Base-by-base conservation (phyloP, 805 yeast species). In the Hanseniaspora nectarophila region DNA sequence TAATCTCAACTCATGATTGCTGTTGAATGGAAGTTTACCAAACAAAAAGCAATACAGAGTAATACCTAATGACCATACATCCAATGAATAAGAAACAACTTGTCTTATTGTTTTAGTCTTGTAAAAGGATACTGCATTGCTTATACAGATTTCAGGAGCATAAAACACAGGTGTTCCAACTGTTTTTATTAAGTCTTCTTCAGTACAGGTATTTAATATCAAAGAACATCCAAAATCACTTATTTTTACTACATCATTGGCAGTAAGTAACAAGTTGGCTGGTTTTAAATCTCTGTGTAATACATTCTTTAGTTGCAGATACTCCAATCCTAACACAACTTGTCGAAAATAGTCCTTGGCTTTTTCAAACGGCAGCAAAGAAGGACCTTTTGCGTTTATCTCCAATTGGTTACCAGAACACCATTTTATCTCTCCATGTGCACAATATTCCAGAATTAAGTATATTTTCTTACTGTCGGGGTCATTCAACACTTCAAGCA, bases 91-190 rank as follows among this genome's bases (percentile, higher is more conserved):
- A 50, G 85, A 82, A 39, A 90, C 82, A 51, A 73, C 77, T 16
- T 42, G 37, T 20, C 53, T 40, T n/a, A 49, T 49, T 4, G 45
- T 34, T 15, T 33, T 32, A 4, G 80, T 76, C 45, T 40, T 45
- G 43, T 59, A 61, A 8, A 56, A 35, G 35, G 65, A 56, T 56
- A 61, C 56, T 21, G 59, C 59, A 26, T 43, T 40, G 37, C 58
- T 55, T 18, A 60, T 45, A 62, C 96, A 89, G 44, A 89, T 72
- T 63, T 92, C 99, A 0, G 96, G 96, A 0, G 97, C 95, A 61
- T 88, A 82, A 65, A 90, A 90, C 0, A 96, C 97, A 1, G 97
- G 97, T 0, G 97, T 90, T 5, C 97, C 98, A 0, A 95, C 97
- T 0, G 97, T 90, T 65, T 89, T 90, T 1, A 96, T 94, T 56